Evolutionary conservation across 2,329 filamentous ascomycete species (phyloP), one percentile per base, ranked within the genome.

Genomic region (Chrysosporium queenslandicum): DNA sequence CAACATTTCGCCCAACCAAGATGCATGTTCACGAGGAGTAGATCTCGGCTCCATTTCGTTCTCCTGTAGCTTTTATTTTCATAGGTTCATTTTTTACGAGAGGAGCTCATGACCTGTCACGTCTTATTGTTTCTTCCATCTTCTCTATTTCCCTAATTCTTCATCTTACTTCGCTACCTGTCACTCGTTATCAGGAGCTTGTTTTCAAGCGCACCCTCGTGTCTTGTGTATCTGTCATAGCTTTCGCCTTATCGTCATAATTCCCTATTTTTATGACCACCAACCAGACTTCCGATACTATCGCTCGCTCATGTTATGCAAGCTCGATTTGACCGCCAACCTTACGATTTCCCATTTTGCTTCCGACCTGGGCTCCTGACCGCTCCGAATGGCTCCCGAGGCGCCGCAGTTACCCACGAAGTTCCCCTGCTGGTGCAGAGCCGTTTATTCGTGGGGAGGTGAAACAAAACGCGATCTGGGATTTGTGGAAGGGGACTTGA

Each of bases 401-500:
- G 61, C 74, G 51, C 71, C 74, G 54, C 63, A 68, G 63, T 72
- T 92, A 58, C 89, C 88, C 11, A 81, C 78, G 63, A 82, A 81
- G 63, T 94, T 94, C 67, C 89, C 89, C 53, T 94, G 88, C 71
- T 94, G 88, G 87, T 90, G 86, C 67, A 81, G 87, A 69, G 89
- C 89, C 36, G 80, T 94, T 40, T 95, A 94, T 69, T 94, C 88
- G 16, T 95, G 87, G 86, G 87, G 88, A 69, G 89, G 89, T 74
- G 89, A 95, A 83, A 91, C 86, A 21, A 94, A 94, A 74, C 83
- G 86, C 68, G 92, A 98, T 66, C 78, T 98, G 53, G 92, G 92
- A 14, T 98, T 98, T 70, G 86, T 98, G 60, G 92, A 98, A 70
- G 92, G 92, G 58, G 92, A 98, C 70, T 72, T 98, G 59, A 98